Evolutionary conservation across 345 rosid species (phyloP), one percentile per base, ranked within the genome.

Genomic region (Eutrema yunnanense): DNA sequence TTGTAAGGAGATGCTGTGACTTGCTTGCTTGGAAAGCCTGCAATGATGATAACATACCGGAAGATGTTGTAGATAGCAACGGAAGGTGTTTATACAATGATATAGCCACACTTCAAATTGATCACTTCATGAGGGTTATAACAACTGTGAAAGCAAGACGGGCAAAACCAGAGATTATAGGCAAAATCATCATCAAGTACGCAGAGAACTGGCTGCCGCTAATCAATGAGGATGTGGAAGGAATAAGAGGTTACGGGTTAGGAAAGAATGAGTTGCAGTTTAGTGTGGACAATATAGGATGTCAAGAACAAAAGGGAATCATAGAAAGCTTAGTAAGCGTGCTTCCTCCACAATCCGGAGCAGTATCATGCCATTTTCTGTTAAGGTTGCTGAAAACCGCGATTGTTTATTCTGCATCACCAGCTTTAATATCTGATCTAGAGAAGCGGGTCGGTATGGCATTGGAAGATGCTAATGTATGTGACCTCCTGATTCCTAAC

Each of bases 1-100:
- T 90, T 71, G 86, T 90, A 62, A 82, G 97, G 55, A 84, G 92
- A 83, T 87, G 98, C 47, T 86, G 92, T 27, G 98, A 93, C 63
- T 83, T 88, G 29, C 87, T 90, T 30, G 91, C 95, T 65, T 83
- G 90, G 87, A 89, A 86, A 73, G 90, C 86, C 75, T 84, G 88
- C 44, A 83, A 78, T 77, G 82, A 82, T 52, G 76, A 81, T 36
- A 71, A 67, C 57, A 77, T 70, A 12, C 66, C 58, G 1, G 84
- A 68, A 61, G 83, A 82, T 50, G 9, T 52, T 50, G 9, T 52
- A 41, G 80, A 66, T 2, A 61, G 59, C 47, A 76, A 81, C 10
- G 87, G 79, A 30, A 82, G 75, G 53, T 79, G 80, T 80, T 74
- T 87, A 83, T 49, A 81, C 51, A 78, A 80, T 37, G 96, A 88